phyloP scores from a whole-genome alignment of 1,284 basidiomycete species.

The Porogramme epimiltina region DNA sequence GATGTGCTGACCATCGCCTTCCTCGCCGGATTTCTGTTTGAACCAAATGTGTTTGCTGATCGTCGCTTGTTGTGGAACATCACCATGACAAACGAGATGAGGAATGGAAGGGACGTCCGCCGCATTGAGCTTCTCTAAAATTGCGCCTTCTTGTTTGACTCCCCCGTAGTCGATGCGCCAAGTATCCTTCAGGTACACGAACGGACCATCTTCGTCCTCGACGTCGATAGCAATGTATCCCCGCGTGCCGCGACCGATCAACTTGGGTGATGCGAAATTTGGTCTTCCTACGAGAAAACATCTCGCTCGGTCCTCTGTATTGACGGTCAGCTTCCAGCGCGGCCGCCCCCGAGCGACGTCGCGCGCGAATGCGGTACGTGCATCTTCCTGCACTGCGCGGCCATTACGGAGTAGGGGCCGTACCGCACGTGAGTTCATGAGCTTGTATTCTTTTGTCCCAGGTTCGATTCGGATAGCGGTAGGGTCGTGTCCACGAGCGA shows the following conservation, averaged over 20 bases:
- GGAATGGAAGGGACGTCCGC: constrained; percentile 20
- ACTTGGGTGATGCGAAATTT: constrained; percentile 4
- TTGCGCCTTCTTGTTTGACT: constrained; percentile 21
- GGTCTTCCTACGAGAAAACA: constrained; percentile 10
- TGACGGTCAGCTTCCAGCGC: constrained; percentile 7
- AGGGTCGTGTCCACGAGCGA: constrained; percentile 15
- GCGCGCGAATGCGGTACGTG: too few relatives aligned
- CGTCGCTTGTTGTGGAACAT: constrained; percentile 6
- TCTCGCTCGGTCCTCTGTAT: neutral
- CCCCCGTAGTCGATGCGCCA: constrained; percentile 23
- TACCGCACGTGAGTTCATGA: constrained; percentile 3
- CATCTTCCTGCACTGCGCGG: too few relatives aligned
- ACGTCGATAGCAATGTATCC: constrained; percentile 13
- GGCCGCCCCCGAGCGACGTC: too few relatives aligned
- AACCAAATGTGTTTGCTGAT: neutral
- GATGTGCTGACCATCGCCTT: too few relatives aligned
- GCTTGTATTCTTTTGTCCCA: constrained; percentile 1
- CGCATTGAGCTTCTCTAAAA: constrained; percentile 20
- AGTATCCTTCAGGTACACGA: constrained; percentile 28
- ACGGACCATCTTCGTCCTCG: neutral
- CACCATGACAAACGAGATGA: constrained; percentile 7
- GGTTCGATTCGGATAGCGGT: constrained; percentile 5
- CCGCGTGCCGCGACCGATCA: constrained; percentile 3
- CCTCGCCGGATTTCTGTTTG: too few relatives aligned
- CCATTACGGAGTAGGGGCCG: neutral